These are phyloP conservation scores for Picochlorum sp. DNA, from an alignment of 139 green algal species.

Conservation along the genomic window DNA sequence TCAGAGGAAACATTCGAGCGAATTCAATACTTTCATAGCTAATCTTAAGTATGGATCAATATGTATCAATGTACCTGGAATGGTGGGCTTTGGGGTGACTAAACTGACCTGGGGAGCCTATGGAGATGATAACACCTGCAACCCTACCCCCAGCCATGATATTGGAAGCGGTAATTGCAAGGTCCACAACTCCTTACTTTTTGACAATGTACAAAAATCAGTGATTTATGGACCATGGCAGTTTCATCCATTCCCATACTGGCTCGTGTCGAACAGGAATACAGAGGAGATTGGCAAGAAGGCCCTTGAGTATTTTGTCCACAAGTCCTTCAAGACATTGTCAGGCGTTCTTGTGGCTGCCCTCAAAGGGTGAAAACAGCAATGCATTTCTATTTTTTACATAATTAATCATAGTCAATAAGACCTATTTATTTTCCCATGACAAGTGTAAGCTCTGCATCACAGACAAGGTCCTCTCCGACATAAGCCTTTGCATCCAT, in stretches of 20 bases:
- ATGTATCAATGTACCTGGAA: constrained; percentile 49
- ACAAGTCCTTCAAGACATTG: constrained; percentile 18
- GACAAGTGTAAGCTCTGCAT: constrained; percentile 92
- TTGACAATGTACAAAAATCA: constrained; percentile 70
- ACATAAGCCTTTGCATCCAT: constrained; percentile 88
- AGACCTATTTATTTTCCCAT: constrained; percentile 61
- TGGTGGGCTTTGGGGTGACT: constrained; percentile 41
- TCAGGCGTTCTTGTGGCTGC: not conserved
- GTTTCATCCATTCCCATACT: constrained; percentile 51
- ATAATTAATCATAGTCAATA: not conserved
- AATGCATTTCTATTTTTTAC: not conserved
- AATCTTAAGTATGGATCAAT: constrained; percentile 63
- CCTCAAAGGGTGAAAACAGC: not conserved
- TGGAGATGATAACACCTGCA: constrained; percentile 28
- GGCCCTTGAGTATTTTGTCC: constrained; percentile 5
- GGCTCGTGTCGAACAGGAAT: constrained; percentile 42
- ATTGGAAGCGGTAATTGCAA: constrained; percentile 60
- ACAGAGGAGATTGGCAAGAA: constrained; percentile 14
- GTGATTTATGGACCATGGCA: constrained; percentile 57
- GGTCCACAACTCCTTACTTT: constrained; percentile 74
- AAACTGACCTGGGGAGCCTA: constrained; percentile 63
- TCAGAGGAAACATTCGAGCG: constrained; percentile 15
- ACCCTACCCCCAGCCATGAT: constrained; percentile 27
- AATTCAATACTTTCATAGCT: constrained; percentile 45
- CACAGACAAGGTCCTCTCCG: constrained; percentile 80